Evolutionary conservation across 495 filamentous ascomycete genomes (phyloP).

Genomic region (Elasticomyces elasticus): DNA sequence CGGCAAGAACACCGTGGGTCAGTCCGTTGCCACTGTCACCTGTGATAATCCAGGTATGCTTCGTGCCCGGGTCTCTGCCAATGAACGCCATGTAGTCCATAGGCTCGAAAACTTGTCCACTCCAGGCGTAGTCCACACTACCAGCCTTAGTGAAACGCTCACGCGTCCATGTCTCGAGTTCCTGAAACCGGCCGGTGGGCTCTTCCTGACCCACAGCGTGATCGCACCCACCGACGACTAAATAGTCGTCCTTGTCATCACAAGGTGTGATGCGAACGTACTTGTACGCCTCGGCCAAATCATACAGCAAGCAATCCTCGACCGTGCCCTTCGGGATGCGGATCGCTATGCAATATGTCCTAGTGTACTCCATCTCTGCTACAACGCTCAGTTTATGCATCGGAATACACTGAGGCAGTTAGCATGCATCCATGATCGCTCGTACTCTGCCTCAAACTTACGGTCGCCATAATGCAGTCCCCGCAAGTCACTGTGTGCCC

Average conservation of each 20-base stretch:
- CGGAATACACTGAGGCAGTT: too few relatives aligned
- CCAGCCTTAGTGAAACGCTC: slow-evolving; percentile 43
- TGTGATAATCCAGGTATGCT: too few relatives aligned
- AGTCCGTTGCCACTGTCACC: too few relatives aligned
- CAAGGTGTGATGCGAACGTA: slow-evolving; percentile 47
- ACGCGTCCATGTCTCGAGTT: slow-evolving; percentile 35
- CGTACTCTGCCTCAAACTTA: too few relatives aligned
- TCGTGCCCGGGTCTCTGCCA: too few relatives aligned
- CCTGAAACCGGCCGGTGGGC: slow-evolving; percentile 2
- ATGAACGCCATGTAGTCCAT: too few relatives aligned
- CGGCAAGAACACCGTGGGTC: too few relatives aligned
- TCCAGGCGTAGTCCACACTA: slow-evolving; percentile 44
- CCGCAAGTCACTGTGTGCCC: slow-evolving; percentile 40
- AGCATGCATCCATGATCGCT: too few relatives aligned
- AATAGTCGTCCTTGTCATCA: slow-evolving; percentile 43
- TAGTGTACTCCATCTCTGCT: slow-evolving; percentile 40
- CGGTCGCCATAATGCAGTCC: slow-evolving; percentile 45
- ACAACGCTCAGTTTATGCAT: slow-evolving; percentile 46
- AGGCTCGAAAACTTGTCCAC: slow-evolving; percentile 49
- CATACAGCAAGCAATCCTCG: slow-evolving; percentile 47
- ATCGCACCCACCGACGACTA: slow-evolving; percentile 49
- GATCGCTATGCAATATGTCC: slow-evolving; percentile 51
- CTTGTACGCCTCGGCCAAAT: slow-evolving; percentile 44
- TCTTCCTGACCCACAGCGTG: slow-evolving; percentile 51
- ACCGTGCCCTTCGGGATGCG: slow-evolving; percentile 40